Evolutionary conservation across 2,329 filamentous ascomycete species (phyloP).

Genomic region (Pestalotiopsis sp.): DNA sequence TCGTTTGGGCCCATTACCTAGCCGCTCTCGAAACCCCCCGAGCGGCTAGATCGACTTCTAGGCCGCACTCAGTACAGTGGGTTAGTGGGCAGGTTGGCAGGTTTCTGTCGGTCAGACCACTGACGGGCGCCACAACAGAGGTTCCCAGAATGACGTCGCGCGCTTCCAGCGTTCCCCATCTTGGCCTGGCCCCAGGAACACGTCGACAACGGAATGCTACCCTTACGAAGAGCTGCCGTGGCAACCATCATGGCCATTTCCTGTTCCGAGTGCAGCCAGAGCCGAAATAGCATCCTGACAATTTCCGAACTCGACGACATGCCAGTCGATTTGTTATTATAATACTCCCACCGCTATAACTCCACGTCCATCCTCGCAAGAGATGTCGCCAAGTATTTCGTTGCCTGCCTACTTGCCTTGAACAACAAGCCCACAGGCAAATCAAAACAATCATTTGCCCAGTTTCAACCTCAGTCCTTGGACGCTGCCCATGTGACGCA

Average conservation of each 20-base stretch:
- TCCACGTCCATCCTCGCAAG: not conserved
- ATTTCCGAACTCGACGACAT: not conserved
- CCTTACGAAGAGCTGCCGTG: not conserved
- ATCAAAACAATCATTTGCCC: not conserved
- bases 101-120: not conserved
- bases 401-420: not conserved
- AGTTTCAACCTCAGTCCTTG: no score
- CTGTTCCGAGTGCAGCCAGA: not conserved
- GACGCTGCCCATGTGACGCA: no score
- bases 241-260: not conserved
- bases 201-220: not conserved
- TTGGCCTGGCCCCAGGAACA: not conserved
- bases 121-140: not conserved
- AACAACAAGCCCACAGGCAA: not conserved
- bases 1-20: not conserved
- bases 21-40: not conserved
- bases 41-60: not conserved
- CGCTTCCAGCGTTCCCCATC: not conserved
- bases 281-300: not conserved
- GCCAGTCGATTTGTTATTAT: not conserved
- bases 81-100: not conserved
- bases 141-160: not conserved
- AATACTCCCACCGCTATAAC: not conserved
- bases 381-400: not conserved
- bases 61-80: not conserved